These are phyloP conservation scores for Dipteronia dyeriana DNA, from an alignment of 345 rosid species.

Conservation along the genomic window DNA sequence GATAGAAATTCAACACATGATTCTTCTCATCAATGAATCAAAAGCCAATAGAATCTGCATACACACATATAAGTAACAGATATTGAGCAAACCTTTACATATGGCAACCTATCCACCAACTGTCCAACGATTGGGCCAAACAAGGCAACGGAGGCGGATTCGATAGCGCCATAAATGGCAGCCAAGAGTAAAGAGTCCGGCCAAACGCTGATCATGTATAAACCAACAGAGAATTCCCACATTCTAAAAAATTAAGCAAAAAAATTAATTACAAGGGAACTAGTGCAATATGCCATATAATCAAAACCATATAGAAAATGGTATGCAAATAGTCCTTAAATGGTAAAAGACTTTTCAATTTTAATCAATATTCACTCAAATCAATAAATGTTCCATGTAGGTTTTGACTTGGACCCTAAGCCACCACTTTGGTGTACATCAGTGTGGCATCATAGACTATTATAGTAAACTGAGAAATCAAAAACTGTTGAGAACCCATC, in stretches of 20 bases:
- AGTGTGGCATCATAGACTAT: too few relatives aligned
- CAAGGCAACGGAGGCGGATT: conserved; percentile 69
- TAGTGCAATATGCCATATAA: background rate
- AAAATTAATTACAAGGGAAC: background rate
- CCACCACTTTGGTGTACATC: too few relatives aligned
- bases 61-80: background rate
- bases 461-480: too few relatives aligned
- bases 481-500: background rate
- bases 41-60: background rate
- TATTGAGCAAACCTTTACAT: conserved; percentile 46
- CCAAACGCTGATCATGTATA: conserved; percentile 91
- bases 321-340: background rate
- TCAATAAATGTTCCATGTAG: background rate
- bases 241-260: conserved; percentile 49
- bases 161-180: conserved; percentile 77
- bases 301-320: background rate
- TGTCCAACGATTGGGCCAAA: conserved; percentile 72
- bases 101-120: conserved; percentile 57
- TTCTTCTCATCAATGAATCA: background rate
- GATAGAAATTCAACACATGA: conserved; percentile 6
- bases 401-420: too few relatives aligned
- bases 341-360: too few relatives aligned
- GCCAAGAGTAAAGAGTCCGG: conserved; percentile 81
- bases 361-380: too few relatives aligned
- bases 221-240: conserved; percentile 93